Evolutionary conservation across 805 yeast genomes (phyloP).

Genomic region (Ogataea populi-albae): DNA sequence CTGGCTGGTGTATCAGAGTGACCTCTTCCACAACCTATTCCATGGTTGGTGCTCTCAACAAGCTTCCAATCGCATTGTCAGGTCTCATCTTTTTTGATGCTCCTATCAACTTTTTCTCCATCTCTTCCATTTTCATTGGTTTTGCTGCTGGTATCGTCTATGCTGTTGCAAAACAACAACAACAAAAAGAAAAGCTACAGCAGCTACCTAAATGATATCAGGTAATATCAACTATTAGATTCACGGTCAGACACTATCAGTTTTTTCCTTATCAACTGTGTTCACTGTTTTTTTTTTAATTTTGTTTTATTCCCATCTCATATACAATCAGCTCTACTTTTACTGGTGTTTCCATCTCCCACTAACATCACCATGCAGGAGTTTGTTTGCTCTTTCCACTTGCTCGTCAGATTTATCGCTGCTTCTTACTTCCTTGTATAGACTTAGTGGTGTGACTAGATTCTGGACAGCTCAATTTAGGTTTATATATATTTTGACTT

Average conservation of each 20-base stretch:
- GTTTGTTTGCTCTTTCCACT: not conserved
- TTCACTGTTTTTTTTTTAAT: too few species aligned
- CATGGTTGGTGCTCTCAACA: slow-evolving; percentile 99
- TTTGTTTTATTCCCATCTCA: slow-evolving; percentile 1
- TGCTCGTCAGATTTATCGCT: slow-evolving; percentile 2
- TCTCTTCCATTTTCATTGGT: slow-evolving; percentile 88
- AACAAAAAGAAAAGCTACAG: slow-evolving; percentile 47
- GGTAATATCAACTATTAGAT: too few species aligned
- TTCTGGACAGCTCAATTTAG: not conserved
- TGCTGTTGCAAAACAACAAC: slow-evolving; percentile 93
- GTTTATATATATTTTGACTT: slow-evolving; percentile 1
- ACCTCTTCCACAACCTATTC: slow-evolving; percentile 98
- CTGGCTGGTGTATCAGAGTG: slow-evolving; percentile 99
- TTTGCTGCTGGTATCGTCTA: slow-evolving; percentile 94
- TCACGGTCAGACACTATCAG: too few species aligned
- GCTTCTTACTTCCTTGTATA: not conserved
- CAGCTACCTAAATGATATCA: slow-evolving; percentile 34
- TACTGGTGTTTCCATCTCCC: not conserved
- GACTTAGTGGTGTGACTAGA: not conserved
- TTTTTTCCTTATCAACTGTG: too few species aligned
- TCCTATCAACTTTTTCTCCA: slow-evolving; percentile 86
- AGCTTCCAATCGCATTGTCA: slow-evolving; percentile 93
- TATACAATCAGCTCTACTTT: not conserved
- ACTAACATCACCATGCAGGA: too few species aligned
- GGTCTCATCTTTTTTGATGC: slow-evolving; percentile 95